Conservation (phyloP, 1,139 yeast species). For the Kurtzmaniella quercitrusa region DNA sequence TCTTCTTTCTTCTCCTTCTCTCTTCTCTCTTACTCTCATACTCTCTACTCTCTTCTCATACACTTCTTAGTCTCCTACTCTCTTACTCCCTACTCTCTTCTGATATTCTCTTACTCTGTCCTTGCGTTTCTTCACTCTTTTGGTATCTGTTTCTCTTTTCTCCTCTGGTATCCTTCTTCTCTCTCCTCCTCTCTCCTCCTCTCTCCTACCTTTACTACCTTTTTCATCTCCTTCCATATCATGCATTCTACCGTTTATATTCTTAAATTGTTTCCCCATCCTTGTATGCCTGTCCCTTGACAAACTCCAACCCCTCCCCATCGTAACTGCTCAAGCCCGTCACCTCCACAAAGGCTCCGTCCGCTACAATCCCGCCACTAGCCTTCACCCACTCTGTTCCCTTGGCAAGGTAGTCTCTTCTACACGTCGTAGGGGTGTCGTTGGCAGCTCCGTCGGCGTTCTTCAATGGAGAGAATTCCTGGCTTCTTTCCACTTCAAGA, state of each 20-base stretch:
- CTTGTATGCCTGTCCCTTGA: slow-evolving; percentile 47
- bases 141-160: no score
- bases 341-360: slow-evolving; percentile 66
- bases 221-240: background rate
- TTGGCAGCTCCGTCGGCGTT: slow-evolving; percentile 79
- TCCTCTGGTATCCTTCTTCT: no score
- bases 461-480: slow-evolving; percentile 92
- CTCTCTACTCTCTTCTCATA: no score
- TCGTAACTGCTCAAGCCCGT: slow-evolving; percentile 68
- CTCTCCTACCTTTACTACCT: background rate
- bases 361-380: slow-evolving; percentile 62
- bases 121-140: no score
- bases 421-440: slow-evolving; percentile 85
- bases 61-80: no score
- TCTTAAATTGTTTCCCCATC: slow-evolving; percentile 35
- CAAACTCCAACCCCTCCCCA: slow-evolving; percentile 76
- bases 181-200: no score
- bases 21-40: no score
- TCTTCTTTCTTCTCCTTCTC: no score
- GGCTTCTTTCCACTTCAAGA: slow-evolving; percentile 79
- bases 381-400: slow-evolving; percentile 72
- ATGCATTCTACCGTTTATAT: background rate
- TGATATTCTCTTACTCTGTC: no score
- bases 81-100: no score
- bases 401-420: slow-evolving; percentile 58